phyloP scores from a whole-genome alignment of 768 basidiomycete species.

The Boletus tomentosulus region DNA sequence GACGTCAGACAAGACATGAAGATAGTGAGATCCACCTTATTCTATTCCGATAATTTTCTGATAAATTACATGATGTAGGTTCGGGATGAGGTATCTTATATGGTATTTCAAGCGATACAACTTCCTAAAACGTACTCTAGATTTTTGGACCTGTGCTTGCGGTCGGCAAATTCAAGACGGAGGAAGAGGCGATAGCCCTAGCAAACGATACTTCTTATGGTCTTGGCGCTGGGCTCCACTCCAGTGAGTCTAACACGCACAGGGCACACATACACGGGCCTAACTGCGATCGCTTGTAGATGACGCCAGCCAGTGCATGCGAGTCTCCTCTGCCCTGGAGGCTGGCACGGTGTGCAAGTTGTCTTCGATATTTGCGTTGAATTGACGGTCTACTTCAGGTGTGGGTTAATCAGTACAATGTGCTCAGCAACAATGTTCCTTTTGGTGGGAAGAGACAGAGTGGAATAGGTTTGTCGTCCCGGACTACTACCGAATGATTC shows the following conservation, averaged over 20 bases:
- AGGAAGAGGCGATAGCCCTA: slow-evolving; percentile 77
- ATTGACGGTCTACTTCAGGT: slow-evolving; percentile 42
- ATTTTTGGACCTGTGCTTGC: slow-evolving; percentile 94
- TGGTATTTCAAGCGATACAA: slow-evolving; percentile 5
- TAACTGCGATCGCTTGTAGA: slow-evolving; percentile 33
- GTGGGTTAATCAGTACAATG: slow-evolving; percentile 90
- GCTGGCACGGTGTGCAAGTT: slow-evolving; percentile 71
- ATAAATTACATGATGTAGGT: slow-evolving; percentile 20
- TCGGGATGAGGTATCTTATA: slow-evolving; percentile 27
- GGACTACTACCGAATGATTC: background rate
- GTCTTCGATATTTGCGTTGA: background rate
- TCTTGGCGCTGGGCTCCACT: slow-evolving; percentile 88
- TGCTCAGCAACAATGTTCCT: slow-evolving; percentile 83
- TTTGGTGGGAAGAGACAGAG: slow-evolving; percentile 96
- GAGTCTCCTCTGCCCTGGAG: slow-evolving; percentile 80
- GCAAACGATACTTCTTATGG: slow-evolving; percentile 92
- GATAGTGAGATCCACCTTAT: slow-evolving; percentile 52
- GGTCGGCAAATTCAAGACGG: slow-evolving; percentile 78
- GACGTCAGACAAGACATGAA: slow-evolving; percentile 79
- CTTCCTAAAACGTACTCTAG: slow-evolving; percentile 34
- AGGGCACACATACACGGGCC: background rate
- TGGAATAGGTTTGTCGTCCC: slow-evolving; percentile 57
- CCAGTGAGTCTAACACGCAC: slow-evolving; percentile 47
- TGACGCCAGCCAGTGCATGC: slow-evolving; percentile 86
- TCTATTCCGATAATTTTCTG: slow-evolving; percentile 17